A percentile compares a stretch with the other conserved stretches of the same genome.
Conservation (phyloP, 371 early-diverging fungal species). For the Circinella umbellata region DNA sequence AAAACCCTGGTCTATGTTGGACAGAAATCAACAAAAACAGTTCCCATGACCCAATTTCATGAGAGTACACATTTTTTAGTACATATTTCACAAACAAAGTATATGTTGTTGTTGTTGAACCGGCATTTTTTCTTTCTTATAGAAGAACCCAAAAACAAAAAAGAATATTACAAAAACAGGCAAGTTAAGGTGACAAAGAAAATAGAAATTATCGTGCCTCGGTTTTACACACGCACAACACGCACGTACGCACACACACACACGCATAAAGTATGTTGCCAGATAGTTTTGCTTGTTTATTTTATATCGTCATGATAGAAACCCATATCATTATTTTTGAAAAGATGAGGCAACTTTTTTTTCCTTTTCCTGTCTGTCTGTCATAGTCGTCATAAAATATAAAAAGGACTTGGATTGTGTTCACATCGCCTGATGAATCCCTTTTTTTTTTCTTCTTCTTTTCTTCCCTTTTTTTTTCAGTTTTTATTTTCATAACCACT, state of each 20-base stretch:
- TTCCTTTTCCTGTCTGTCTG: too few species aligned
- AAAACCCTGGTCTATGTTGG: neutral
- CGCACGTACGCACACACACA: too few species aligned
- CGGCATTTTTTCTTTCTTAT: too few species aligned
- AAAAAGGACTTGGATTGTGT: too few species aligned
- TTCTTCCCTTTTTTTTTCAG: neutral
- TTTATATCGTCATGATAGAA: neutral
- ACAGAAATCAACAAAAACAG: slow-evolving; percentile 7
- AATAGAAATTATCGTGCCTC: neutral
- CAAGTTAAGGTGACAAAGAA: neutral
- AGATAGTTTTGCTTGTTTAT: neutral
- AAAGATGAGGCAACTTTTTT: neutral
- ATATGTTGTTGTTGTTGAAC: too few species aligned
- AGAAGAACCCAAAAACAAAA: too few species aligned
- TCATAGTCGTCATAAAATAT: too few species aligned
- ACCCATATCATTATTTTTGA: neutral
- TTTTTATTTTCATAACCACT: neutral
- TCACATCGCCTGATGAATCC: slow-evolving; percentile 1
- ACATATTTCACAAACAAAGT: too few species aligned
- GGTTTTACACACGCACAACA: neutral
- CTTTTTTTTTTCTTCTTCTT: neutral
- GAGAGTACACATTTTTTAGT: neutral
- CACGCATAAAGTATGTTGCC: too few species aligned
- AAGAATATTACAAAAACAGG: neutral
- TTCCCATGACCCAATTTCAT: slow-evolving; percentile 6